Conservation (phyloP, 148 eudicot species). For the Agrostemma githago region DNA sequence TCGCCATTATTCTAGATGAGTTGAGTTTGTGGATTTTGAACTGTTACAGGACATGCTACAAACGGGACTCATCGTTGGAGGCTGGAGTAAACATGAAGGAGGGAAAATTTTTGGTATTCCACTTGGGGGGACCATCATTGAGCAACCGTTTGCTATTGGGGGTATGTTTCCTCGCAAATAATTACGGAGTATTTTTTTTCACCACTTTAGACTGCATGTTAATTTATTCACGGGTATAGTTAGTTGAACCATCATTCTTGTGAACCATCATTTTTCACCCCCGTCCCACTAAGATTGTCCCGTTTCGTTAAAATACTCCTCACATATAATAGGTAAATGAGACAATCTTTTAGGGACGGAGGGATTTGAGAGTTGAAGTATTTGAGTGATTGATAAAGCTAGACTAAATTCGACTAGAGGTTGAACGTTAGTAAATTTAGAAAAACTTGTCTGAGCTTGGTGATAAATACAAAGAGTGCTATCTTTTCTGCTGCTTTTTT, state of each 20-base stretch:
- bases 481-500: background rate
- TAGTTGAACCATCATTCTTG: background rate
- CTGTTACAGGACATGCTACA: conserved; percentile 68
- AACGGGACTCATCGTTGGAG: conserved; percentile 92
- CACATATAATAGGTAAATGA: too few species aligned
- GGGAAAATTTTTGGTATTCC: conserved; percentile 93
- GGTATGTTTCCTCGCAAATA: conserved; percentile 37
- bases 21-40: background rate
- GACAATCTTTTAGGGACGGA: too few species aligned
- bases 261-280: too few species aligned
- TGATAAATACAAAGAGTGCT: background rate
- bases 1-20: background rate
- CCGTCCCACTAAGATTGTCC: too few species aligned
- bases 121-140: conserved; percentile 87
- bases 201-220: background rate
- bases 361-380: too few species aligned
- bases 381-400: background rate
- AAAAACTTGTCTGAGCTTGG: conserved; percentile 5
- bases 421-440: background rate
- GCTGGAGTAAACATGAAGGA: conserved; percentile 96
- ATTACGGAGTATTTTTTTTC: background rate
- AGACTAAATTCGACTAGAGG: background rate
- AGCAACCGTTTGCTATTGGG: conserved; percentile 96
- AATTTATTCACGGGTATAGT: background rate
- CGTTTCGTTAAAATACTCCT: too few species aligned